A percentile compares a stretch with the other conserved stretches of the same genome.
phyloP scores from a whole-genome alignment of 1,284 basidiomycete species.

The Exsudoporus floridanus region DNA sequence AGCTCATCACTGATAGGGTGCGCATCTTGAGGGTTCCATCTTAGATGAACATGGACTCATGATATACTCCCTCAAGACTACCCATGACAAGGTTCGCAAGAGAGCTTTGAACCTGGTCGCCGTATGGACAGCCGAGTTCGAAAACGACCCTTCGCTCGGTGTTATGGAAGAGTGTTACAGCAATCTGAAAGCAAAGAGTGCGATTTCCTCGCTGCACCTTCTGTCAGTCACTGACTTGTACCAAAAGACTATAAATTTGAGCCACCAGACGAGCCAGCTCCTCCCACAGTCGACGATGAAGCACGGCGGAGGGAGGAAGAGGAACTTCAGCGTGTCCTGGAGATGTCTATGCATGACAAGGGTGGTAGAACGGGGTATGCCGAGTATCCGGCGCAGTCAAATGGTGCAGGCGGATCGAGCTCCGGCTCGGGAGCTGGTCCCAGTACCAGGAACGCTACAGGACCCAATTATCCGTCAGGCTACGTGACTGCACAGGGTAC shows the following conservation, averaged over 20 bases:
- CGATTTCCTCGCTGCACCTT: conserved; percentile 1
- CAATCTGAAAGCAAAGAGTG: conserved; percentile 80
- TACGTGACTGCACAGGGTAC: conserved; percentile 46
- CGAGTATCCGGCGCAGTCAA: conserved; percentile 40
- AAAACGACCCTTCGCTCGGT: conserved; percentile 77
- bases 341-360: conserved; percentile 86
- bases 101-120: conserved; percentile 75
- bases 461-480: conserved; percentile 42
- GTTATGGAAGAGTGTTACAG: conserved; percentile 92
- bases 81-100: conserved; percentile 85
- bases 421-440: conserved; percentile 12
- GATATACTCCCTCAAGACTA: conserved; percentile 54
- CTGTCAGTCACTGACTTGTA: conserved; percentile 3
- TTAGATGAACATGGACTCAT: conserved; percentile 3
- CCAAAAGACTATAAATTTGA: conserved; percentile 70
- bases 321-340: conserved; percentile 86
- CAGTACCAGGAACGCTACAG: conserved; percentile 6
- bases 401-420: conserved; percentile 42
- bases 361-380: conserved; percentile 69
- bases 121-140: conserved; percentile 86
- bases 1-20: conserved; percentile 86
- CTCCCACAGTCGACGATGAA: conserved; percentile 74
- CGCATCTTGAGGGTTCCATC: neutral
- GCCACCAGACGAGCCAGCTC: conserved; percentile 60
- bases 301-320: conserved; percentile 84